A percentile compares a stretch with the other conserved stretches of the same genome.
These are phyloP conservation scores for Suhomyces terraborum DNA, from an alignment of 1,139 yeast species.

Conservation along the genomic window DNA sequence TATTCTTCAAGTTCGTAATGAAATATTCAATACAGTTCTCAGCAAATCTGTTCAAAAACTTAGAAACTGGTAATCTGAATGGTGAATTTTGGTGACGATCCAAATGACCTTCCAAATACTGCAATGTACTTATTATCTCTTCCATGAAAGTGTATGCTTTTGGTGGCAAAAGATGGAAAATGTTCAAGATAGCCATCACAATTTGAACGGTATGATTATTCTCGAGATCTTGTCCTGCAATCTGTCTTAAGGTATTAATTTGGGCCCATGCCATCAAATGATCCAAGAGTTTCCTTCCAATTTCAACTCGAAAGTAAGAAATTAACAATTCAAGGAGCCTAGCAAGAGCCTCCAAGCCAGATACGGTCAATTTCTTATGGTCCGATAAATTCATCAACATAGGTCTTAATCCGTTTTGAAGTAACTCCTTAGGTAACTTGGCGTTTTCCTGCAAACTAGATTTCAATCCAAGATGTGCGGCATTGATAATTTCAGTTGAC, in stretches of 20 bases:
- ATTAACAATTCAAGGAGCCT: slow-evolving; percentile 81
- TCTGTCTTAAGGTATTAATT: slow-evolving; percentile 68
- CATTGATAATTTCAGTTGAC: slow-evolving; percentile 85
- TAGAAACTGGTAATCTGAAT: slow-evolving; percentile 87
- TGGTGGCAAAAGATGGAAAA: slow-evolving; percentile 89
- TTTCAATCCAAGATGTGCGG: slow-evolving; percentile 87
- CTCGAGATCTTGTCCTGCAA: slow-evolving; percentile 73
- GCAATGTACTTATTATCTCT: slow-evolving; percentile 74
- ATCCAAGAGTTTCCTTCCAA: slow-evolving; percentile 88
- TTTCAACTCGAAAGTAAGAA: slow-evolving; percentile 93
- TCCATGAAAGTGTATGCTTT: slow-evolving; percentile 92
- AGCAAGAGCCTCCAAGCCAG: slow-evolving; percentile 91
- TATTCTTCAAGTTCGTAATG: slow-evolving; percentile 62
- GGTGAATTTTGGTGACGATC: slow-evolving; percentile 89
- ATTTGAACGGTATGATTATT: slow-evolving; percentile 82
- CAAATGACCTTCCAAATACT: slow-evolving; percentile 76
- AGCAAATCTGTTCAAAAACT: slow-evolving; percentile 81
- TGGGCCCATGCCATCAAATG: slow-evolving; percentile 98
- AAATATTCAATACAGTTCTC: slow-evolving; percentile 74
- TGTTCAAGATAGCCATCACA: slow-evolving; percentile 86
- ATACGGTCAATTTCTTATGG: slow-evolving; percentile 83
- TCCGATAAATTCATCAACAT: slow-evolving; percentile 94
- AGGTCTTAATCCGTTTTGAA: slow-evolving; percentile 93
- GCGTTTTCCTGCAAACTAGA: slow-evolving; percentile 83
- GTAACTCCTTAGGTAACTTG: slow-evolving; percentile 85